Conservation (phyloP, 2,329 filamentous ascomycete species). For the Nigrospora oryzae region DNA sequence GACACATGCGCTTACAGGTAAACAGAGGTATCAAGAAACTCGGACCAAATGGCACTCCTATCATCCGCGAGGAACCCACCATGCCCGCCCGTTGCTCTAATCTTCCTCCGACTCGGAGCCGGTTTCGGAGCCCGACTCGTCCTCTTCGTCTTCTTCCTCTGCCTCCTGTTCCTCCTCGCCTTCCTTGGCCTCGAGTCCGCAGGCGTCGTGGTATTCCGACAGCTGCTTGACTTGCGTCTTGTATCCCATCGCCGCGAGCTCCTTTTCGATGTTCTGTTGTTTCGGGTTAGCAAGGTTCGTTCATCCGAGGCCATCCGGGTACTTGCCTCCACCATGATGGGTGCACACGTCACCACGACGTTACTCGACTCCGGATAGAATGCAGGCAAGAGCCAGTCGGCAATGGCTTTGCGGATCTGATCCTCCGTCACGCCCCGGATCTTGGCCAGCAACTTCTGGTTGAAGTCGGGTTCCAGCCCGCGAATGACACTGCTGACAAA, state of each 20-base stretch:
- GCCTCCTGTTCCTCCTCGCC: constrained; percentile 37
- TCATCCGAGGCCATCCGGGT: too few species aligned
- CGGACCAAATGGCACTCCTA: too few species aligned
- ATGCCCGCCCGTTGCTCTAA: background rate
- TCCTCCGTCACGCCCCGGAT: constrained; percentile 69
- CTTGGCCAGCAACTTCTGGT: constrained; percentile 64
- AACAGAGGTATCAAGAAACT: too few species aligned
- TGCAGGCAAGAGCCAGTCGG: constrained; percentile 66
- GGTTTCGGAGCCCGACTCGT: background rate
- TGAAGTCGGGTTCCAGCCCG: constrained; percentile 69
- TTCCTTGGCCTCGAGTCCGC: constrained; percentile 62
- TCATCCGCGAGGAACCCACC: too few species aligned
- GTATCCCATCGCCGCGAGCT: constrained; percentile 70
- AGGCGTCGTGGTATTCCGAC: constrained; percentile 79
- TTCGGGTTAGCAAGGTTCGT: too few species aligned
- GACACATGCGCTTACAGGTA: too few species aligned
- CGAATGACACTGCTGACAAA: constrained; percentile 77
- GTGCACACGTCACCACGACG: constrained; percentile 80
- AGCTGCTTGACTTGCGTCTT: constrained; percentile 66
- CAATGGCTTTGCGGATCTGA: constrained; percentile 68
- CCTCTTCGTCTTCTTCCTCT: constrained; percentile 8
- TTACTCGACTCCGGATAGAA: constrained; percentile 78
- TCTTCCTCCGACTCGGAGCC: constrained; percentile 3
- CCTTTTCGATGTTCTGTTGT: constrained; percentile 61
- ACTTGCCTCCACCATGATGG: constrained; percentile 75